These are phyloP conservation scores for Conringia planisiliqua DNA, from an alignment of 345 rosid genomes.

Conservation along the genomic window DNA sequence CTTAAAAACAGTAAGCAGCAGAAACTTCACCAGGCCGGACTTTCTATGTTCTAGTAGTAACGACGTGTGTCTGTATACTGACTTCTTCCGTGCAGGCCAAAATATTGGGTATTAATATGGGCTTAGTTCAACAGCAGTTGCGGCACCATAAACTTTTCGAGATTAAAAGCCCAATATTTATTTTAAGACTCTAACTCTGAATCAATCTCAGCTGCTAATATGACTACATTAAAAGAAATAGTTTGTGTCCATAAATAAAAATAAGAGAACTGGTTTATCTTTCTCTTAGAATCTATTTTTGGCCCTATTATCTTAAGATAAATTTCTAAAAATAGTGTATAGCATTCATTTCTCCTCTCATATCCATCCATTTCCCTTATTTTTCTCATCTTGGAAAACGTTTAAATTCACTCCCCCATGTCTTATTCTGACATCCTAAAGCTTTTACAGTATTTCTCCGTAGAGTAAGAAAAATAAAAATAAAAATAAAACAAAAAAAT, in stretches of 20 bases:
- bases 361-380: constrained; percentile 24
- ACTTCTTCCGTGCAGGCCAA: not conserved
- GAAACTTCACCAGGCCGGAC: not conserved
- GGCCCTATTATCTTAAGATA: not conserved
- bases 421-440: constrained; percentile 8
- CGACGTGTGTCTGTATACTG: not conserved
- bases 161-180: not conserved
- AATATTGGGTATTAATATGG: not conserved
- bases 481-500: not conserved
- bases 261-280: not conserved
- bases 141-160: not conserved
- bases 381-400: constrained; percentile 14
- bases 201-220: not conserved
- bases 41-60: constrained; percentile 3
- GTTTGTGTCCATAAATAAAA: not conserved
- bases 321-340: constrained; percentile 4
- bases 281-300: not conserved
- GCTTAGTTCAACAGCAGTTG: not conserved
- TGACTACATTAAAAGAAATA: not conserved
- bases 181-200: not conserved
- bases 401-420: not conserved
- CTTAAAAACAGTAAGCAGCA: not conserved
- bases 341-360: not conserved
- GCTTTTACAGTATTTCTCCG: constrained; percentile 25
- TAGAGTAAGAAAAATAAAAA: not conserved